Evolutionary conservation across 1,284 basidiomycete genomes (phyloP), one percentile per base, ranked within the genome.

Genomic region (Chalciporus sp.): DNA sequence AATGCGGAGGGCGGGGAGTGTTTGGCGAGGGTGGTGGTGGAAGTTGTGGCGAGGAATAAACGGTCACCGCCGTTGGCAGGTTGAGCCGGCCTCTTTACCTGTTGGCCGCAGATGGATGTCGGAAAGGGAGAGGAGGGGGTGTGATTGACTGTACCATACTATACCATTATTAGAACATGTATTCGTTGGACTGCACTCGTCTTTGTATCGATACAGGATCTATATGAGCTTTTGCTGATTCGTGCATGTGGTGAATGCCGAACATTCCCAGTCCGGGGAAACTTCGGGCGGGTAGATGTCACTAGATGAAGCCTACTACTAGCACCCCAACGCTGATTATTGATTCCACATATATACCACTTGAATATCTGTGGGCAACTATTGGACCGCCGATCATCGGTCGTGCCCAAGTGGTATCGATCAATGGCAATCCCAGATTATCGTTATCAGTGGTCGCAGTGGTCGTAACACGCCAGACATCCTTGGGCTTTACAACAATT

Each of bases 1-100:
- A 74, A 74, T 47, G 71, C 67, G 19, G 75, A 75, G 45, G 75
- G 76, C 42, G 77, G 74, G 6, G 72, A 72, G 44, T 85, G 85
- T 62, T 70, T 87, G 10, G 83, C 78, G 42, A 74, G 75, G 52
- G 78, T 84, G 39, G 69, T 81, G 29, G 74, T 88, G 16, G 83
- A 87, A 60, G 80, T 88, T 52, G 77, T 85, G 43, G 75, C 73
- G 63, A 75, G 76, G 61, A 75, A 75, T 45, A 76, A 69, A 50
- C 67, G 58, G 4, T 48, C 47, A 42, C 56, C 58, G 33, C 64
- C 68, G 20, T 55, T 57, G 57, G 47, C 65, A 44, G 59, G 55
- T 33, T 72, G 68, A 71, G 67, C 57, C 48, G 67, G 59, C 49
- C 58, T 60, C 56, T 47, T 45, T 49, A 46, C 44, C 49, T 46